phyloP scores from a whole-genome alignment of 116 monocot species.

The Zostera marina region DNA sequence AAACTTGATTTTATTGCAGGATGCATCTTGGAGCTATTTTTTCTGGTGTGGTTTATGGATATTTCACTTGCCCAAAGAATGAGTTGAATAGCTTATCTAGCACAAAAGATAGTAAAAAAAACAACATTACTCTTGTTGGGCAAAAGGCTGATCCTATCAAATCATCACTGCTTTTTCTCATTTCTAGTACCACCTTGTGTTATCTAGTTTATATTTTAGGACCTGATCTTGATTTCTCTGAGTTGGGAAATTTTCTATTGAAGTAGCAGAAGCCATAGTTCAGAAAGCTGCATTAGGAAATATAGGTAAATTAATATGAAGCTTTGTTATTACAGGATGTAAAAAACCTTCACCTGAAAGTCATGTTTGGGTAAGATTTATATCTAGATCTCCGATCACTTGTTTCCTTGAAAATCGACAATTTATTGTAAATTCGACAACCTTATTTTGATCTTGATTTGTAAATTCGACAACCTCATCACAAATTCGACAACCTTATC shows the following conservation, averaged over 20 bases:
- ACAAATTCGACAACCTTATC: too few relatives aligned
- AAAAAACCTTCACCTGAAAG: too few relatives aligned
- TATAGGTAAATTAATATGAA: too few relatives aligned
- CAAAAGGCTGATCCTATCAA: constrained; percentile 42
- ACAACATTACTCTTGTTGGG: constrained; percentile 25
- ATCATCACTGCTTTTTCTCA: constrained; percentile 30
- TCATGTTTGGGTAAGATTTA: too few relatives aligned
- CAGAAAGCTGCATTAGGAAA: too few relatives aligned
- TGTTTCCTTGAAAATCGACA: too few relatives aligned
- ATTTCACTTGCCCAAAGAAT: constrained; percentile 37
- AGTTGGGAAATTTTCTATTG: constrained; percentile 14
- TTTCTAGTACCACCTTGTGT: constrained; percentile 25
- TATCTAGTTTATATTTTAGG: constrained; percentile 25
- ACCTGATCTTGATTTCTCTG: constrained; percentile 21
- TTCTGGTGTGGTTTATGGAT: constrained; percentile 49
- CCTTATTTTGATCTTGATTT: too few relatives aligned
- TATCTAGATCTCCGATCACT: too few relatives aligned
- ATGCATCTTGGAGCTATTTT: constrained; percentile 46
- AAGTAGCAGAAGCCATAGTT: background rate
- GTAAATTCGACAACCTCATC: too few relatives aligned
- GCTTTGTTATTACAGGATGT: too few relatives aligned
- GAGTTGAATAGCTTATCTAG: constrained; percentile 26
- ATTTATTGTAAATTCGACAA: too few relatives aligned
- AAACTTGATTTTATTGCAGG: constrained; percentile 18
- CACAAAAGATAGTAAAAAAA: constrained; percentile 17